Evolutionary conservation across 768 basidiomycete genomes (phyloP).

Genomic region (Trametes sanguinea): DNA sequence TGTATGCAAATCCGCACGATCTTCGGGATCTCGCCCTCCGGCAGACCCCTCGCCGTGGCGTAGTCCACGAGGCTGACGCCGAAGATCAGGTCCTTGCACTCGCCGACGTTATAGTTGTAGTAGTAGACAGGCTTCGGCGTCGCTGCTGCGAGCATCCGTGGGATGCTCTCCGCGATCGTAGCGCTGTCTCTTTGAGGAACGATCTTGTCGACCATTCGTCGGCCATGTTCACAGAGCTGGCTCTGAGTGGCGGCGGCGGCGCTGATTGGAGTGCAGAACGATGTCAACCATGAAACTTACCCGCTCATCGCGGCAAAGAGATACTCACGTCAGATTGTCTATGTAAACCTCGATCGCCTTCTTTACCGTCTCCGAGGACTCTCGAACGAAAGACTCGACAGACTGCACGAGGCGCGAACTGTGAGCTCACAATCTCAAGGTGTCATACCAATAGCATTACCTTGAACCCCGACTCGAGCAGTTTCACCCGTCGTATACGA

Average conservation of each 20-base stretch:
- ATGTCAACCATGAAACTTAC: not conserved
- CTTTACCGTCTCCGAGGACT: conserved; percentile 67
- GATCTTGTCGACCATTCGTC: conserved; percentile 62
- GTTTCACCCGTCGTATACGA: conserved; percentile 78
- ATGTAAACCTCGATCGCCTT: conserved; percentile 68
- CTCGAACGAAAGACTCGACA: conserved; percentile 75
- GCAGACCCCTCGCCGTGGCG: conserved; percentile 74
- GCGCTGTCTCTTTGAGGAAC: conserved; percentile 70
- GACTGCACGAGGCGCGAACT: conserved; percentile 53
- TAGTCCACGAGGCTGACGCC: conserved; percentile 89
- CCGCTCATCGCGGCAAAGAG: not conserved
- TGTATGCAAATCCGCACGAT: conserved; percentile 79
- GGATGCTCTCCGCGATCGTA: conserved; percentile 55
- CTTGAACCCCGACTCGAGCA: conserved; percentile 77
- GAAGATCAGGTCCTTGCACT: conserved; percentile 87
- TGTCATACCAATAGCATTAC: conserved; percentile 41
- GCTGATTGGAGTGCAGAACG: conserved; percentile 38
- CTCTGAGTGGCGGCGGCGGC: conserved; percentile 78
- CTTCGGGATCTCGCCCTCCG: conserved; percentile 70
- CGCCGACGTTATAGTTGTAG: conserved; percentile 77
- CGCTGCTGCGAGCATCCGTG: conserved; percentile 61
- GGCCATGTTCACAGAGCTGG: conserved; percentile 68
- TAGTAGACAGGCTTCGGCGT: conserved; percentile 76
- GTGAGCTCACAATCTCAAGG: not conserved
- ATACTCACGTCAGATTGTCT: conserved; percentile 73